A percentile compares a stretch with the other conserved stretches of the same genome.
Conservation (phyloP, 345 rosid genomes). For the Citrus medica region DNA sequence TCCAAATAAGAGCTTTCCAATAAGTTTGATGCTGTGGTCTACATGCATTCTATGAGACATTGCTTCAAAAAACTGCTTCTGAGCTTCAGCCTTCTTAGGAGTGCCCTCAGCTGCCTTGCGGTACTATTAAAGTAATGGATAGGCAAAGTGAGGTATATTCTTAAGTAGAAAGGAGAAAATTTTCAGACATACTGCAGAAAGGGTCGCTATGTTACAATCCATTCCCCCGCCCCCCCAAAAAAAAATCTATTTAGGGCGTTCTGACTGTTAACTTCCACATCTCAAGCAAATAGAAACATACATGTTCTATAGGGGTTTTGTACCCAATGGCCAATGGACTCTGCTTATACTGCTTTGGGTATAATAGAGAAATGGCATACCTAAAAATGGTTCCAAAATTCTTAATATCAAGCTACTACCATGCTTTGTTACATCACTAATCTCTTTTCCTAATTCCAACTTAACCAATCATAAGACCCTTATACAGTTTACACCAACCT, state of each 20-base stretch:
- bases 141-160: neutral
- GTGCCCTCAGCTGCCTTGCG: slow-evolving; percentile 94
- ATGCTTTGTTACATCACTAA: neutral
- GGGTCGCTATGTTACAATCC: neutral
- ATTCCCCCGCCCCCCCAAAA: too few species aligned
- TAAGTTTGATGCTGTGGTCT: slow-evolving; percentile 72
- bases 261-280: neutral
- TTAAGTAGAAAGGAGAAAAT: neutral
- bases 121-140: slow-evolving; percentile 46
- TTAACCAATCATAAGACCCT: neutral
- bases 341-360: neutral
- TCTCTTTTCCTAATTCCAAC: neutral
- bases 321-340: neutral
- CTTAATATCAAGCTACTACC: neutral
- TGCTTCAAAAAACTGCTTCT: slow-evolving; percentile 79
- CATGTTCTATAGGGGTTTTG: neutral
- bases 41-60: slow-evolving; percentile 90
- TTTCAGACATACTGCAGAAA: neutral
- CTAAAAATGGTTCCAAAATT: neutral
- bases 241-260: too few species aligned
- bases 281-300: neutral
- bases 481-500: neutral
- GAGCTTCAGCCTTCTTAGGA: slow-evolving; percentile 62
- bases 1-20: slow-evolving; percentile 87
- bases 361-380: neutral